Percentiles rank a stretch among this genome's conserved stretches.
Evolutionary conservation across 345 rosid genomes (phyloP).

Genomic region (Eucalyptus coolabah): DNA sequence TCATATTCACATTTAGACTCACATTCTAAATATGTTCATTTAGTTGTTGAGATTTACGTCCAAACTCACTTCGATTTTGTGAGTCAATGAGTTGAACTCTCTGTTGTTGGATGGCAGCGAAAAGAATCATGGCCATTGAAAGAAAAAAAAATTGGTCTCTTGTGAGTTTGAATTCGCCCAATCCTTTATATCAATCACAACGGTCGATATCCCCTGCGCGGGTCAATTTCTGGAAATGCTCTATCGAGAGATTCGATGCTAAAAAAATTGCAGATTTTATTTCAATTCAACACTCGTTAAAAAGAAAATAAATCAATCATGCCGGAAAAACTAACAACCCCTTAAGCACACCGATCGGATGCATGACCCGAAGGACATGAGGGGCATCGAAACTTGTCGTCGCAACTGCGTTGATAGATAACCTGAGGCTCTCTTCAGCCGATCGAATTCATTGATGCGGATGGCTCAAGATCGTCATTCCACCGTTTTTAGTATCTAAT

Average conservation of each 20-base stretch:
- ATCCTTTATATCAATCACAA: neutral
- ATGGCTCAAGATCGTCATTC: neutral
- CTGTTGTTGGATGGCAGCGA: neutral
- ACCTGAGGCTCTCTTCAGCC: neutral
- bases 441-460: neutral
- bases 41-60: neutral
- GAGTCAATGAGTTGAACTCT: neutral
- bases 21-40: neutral
- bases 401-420: neutral
- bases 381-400: neutral
- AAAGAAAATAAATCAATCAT: too few relatives aligned
- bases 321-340: neutral
- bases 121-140: neutral
- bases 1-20: neutral
- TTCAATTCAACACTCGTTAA: neutral
- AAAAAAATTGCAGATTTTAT: neutral
- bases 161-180: neutral
- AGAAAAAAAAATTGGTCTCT: neutral
- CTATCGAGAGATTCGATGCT: neutral
- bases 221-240: neutral
- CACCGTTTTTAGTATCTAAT: neutral
- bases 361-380: neutral
- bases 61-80: neutral
- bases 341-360: neutral
- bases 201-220: fast-evolving